A percentile compares a stretch with the other conserved stretches of the same genome.
phyloP scores from a whole-genome alignment of 2,329 filamentous ascomycete species.

The Chrysoporthe deuterocubensis region DNA sequence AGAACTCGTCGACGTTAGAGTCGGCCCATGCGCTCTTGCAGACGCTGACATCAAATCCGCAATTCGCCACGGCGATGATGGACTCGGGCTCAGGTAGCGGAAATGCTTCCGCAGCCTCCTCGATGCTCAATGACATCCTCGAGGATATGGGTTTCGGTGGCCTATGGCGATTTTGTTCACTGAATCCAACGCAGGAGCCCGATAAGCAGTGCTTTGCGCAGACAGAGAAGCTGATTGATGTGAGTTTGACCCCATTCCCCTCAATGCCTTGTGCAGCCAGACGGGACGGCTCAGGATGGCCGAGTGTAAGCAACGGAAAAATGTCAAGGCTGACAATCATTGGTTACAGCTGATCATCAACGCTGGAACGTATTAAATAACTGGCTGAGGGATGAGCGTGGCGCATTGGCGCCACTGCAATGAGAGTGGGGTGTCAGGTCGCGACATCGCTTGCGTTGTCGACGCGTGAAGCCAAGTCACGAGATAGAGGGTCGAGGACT shows the following conservation, averaged over 20 bases:
- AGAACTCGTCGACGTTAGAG: slow-evolving; percentile 62
- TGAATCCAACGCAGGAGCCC: slow-evolving; percentile 47
- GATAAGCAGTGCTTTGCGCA: slow-evolving; percentile 57
- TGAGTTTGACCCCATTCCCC: slow-evolving; percentile 38
- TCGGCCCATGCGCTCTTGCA: slow-evolving; percentile 64
- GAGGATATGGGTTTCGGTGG: slow-evolving; percentile 67
- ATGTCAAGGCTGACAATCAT: background rate
- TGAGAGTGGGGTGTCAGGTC: background rate
- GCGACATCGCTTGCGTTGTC: background rate
- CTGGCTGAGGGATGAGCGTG: background rate
- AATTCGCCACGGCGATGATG: slow-evolving; percentile 53
- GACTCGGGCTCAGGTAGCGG: slow-evolving; percentile 42
- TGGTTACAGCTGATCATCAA: slow-evolving; percentile 10
- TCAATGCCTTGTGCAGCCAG: background rate
- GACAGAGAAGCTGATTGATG: slow-evolving; percentile 66
- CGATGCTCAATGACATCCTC: slow-evolving; percentile 54
- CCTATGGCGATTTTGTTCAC: slow-evolving; percentile 59
- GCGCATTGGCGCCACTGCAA: background rate
- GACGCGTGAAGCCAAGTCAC: background rate
- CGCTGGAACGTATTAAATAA: slow-evolving; percentile 6
- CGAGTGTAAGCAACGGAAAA: background rate
- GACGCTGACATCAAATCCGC: slow-evolving; percentile 58
- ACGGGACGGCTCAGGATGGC: background rate
- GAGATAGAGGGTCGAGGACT: background rate
- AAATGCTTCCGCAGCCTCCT: background rate